Evolutionary conservation across 1,284 basidiomycete genomes (phyloP).

Genomic region (Cutaneotrichosporon mucoides): DNA sequence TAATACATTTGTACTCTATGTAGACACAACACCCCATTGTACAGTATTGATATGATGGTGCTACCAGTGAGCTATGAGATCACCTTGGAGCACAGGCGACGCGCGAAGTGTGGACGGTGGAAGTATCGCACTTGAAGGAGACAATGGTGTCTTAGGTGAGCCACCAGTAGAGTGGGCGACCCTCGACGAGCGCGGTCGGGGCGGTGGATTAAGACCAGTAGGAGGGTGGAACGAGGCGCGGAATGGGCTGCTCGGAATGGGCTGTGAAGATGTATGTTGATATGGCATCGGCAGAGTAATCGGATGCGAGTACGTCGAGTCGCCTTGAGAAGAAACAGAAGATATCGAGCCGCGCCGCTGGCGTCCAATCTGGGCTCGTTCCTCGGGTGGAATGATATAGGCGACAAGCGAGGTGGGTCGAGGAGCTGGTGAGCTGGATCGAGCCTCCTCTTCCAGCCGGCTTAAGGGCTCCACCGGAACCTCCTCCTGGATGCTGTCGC

Average conservation of each 20-base stretch:
- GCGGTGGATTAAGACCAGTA: not conserved
- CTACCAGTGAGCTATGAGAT: not conserved
- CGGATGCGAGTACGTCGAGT: not conserved
- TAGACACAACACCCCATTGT: not conserved
- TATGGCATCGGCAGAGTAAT: not conserved
- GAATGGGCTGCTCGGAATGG: not conserved
- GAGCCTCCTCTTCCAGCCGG: not conserved
- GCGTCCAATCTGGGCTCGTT: conserved; percentile 11
- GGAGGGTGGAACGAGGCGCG: not conserved
- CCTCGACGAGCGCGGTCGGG: not conserved
- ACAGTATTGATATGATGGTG: too few species aligned
- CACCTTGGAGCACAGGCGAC: not conserved
- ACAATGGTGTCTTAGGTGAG: not conserved
- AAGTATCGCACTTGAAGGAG: not conserved
- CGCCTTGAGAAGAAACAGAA: not conserved
- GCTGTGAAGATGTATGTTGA: not conserved
- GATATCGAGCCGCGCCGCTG: not conserved
- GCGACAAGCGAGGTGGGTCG: conserved; percentile 2
- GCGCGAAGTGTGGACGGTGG: not conserved
- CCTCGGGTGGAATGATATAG: conserved; percentile 19
- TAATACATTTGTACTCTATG: not conserved
- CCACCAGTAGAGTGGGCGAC: not conserved
- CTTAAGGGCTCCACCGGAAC: not conserved
- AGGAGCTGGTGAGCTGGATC: not conserved
- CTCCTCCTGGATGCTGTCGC: conserved; percentile 1